Evolutionary conservation across 768 basidiomycete species (phyloP).

Genomic region (Hortiboletus flavorubellus): DNA sequence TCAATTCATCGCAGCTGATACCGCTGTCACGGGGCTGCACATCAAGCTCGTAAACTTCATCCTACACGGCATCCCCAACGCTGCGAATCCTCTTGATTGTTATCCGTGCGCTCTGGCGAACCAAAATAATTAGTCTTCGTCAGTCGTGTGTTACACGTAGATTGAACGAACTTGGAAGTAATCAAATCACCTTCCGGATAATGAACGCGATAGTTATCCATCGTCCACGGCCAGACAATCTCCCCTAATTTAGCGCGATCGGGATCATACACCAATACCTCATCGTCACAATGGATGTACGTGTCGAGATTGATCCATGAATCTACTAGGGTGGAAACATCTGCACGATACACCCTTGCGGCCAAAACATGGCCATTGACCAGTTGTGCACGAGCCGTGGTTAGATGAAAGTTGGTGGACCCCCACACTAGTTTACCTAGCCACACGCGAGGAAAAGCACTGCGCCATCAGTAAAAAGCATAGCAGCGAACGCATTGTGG

Average conservation of each 20-base stretch:
- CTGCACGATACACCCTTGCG: background rate
- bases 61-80: too few relatives aligned
- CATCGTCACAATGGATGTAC: background rate
- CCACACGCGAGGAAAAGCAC: background rate
- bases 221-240: background rate
- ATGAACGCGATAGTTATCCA: background rate
- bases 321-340: background rate
- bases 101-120: too few relatives aligned
- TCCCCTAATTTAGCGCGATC: background rate
- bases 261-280: slow-evolving; percentile 3
- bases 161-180: background rate
- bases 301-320: slow-evolving; percentile 8
- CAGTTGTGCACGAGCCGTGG: background rate
- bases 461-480: background rate
- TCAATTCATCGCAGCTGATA: too few relatives aligned
- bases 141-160: background rate
- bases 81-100: too few relatives aligned
- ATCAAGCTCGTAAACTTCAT: too few relatives aligned
- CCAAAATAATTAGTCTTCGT: background rate
- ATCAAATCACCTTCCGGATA: background rate
- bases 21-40: too few relatives aligned
- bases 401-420: background rate
- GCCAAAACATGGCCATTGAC: background rate
- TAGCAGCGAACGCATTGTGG: too few relatives aligned
- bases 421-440: slow-evolving; percentile 5